Conservation (phyloP, 2,329 filamentous ascomycete species). For the Leptographium wingfieldii region DNA sequence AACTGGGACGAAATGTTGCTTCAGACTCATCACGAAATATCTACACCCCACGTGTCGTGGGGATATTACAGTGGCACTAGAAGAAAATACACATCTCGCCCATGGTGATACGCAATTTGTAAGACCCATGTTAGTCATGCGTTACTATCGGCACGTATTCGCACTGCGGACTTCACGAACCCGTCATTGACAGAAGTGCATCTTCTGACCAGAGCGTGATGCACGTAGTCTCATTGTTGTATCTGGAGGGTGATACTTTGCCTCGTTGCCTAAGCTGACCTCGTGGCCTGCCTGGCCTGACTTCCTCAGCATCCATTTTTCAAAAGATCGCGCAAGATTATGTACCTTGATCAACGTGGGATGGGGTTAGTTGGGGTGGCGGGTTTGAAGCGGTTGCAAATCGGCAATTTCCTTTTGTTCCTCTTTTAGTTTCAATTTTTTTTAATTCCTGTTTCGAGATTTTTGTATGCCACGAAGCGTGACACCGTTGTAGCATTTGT, state of each 20-base stretch:
- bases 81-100: background rate
- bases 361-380: no score
- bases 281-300: no score
- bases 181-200: slow-evolving; percentile 18
- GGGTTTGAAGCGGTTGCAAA: background rate
- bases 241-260: background rate
- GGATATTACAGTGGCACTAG: background rate
- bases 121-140: slow-evolving; percentile 27
- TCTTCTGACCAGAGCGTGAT: background rate
- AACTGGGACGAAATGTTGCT: background rate
- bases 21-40: background rate
- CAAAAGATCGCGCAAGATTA: no score
- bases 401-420: background rate
- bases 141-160: slow-evolving; percentile 18
- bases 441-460: slow-evolving; percentile 5
- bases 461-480: slow-evolving; percentile 1
- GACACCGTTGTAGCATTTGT: background rate
- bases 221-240: background rate
- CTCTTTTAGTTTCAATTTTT: background rate
- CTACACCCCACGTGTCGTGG: background rate
- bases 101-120: slow-evolving; percentile 15
- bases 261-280: background rate
- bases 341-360: no score
- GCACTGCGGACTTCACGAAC: slow-evolving; percentile 27
- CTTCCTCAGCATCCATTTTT: no score